Base-by-base conservation (phyloP, 129 eudicot species). In the Artemisia tridentata region DNA sequence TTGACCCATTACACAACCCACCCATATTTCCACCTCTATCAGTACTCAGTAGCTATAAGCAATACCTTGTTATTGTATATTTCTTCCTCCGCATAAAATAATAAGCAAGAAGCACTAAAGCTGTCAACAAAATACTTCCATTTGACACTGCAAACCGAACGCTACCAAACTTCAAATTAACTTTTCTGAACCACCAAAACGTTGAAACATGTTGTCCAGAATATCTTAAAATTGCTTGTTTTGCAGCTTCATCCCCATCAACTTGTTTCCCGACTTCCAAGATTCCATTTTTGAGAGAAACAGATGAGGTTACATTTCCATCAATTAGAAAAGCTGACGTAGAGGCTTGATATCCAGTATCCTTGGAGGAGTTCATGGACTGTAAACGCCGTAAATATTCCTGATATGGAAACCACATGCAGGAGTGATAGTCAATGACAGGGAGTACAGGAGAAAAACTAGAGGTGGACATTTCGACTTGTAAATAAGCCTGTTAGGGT, bases 31-130 rank as follows among this genome's bases (percentile, higher is more conserved):
- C 45, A 38, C 11, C 45, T 38, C 45, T 38, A 7, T 38, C 45
- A 38, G 45, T 38, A 38, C 45, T 38, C 45, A 38, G 45, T 7
- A 38, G 45, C 11, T 38, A 38, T 38, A 38, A 38, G 11, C 45
- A 38, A 38, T 83, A 84, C 99, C 93, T 86, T 72, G 76, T 86
- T 19, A 88, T 41, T 48, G 83, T 14, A 72, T 76, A 83, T 63
- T 81, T 85, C 81, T 84, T 90, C 79, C 85, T 95, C 80, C 84
- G 79, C 59, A 84, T 21, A 75, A 58, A n/a, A 74, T 88, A 95
- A 73, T 63, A 84, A 4, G 65, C 12, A 52, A 90, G 65, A 68
- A 90, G 77, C 63, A 86, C 25, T 62, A 86, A 73, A 69, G 75
- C 75, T 21, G 86, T 69, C 61, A 95, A 57, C 58, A 95, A 78